Conservation (phyloP, 371 early-diverging fungal genomes). For the Syncephalis plumigaleata region DNA sequence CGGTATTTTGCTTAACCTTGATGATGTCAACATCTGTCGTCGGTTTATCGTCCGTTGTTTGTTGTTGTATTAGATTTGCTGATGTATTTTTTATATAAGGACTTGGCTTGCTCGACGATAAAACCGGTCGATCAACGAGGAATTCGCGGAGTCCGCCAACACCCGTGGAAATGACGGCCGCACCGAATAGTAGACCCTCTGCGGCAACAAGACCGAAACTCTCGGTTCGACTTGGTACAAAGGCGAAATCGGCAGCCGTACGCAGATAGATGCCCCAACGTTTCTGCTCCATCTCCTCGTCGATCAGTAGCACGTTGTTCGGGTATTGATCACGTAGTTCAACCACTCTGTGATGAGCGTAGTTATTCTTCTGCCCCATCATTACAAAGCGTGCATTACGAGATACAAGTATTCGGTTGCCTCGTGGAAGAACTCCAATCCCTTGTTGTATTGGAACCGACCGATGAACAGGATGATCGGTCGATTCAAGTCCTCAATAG, state of each 20-base stretch:
- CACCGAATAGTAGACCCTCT: conserved; percentile 40
- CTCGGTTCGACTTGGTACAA: conserved; percentile 37
- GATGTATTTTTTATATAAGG: no score
- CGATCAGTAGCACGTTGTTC: conserved; percentile 23
- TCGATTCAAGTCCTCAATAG: conserved; percentile 19
- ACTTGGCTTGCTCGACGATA: conserved; percentile 2
- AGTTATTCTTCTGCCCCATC: conserved; percentile 39
- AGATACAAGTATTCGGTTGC: conserved; percentile 18
- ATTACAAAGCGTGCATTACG: conserved; percentile 29
- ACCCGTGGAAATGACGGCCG: conserved; percentile 33
- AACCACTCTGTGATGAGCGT: conserved; percentile 21
- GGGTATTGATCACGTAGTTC: conserved; percentile 19
- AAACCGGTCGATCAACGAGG: conserved; percentile 25
- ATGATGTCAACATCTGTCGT: conserved; percentile 8
- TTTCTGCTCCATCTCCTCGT: conserved; percentile 19
- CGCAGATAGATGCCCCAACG: conserved; percentile 30
- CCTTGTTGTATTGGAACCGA: conserved; percentile 41
- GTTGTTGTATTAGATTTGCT: no score
- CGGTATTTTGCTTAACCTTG: no score
- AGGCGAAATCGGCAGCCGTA: conserved; percentile 37
- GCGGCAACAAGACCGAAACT: conserved; percentile 42
- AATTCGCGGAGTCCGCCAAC: conserved; percentile 35
- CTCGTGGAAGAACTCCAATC: conserved; percentile 24
- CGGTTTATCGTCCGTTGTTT: no score
- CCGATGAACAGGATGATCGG: conserved; percentile 38